Conservation (phyloP, 2,329 filamentous ascomycete genomes). For the Aspergillus ruber region DNA sequence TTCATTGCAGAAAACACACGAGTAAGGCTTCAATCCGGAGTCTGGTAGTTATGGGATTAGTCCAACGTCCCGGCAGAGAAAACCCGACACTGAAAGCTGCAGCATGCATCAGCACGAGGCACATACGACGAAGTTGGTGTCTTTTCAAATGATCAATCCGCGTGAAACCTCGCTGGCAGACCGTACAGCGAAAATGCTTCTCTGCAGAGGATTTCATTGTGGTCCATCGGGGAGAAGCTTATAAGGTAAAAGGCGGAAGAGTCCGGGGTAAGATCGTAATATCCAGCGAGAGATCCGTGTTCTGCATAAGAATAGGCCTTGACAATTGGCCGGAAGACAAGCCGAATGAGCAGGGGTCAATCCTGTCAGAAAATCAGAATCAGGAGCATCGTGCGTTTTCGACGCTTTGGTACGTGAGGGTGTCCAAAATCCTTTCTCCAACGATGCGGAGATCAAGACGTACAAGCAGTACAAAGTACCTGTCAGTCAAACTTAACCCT, state of each 20-base stretch:
- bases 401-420: too few species aligned
- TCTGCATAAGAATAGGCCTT: constrained; percentile 8
- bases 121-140: constrained; percentile 42
- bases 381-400: too few species aligned
- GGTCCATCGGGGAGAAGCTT: constrained; percentile 22
- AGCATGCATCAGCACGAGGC: constrained; percentile 2
- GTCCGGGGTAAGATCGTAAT: background rate
- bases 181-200: constrained; percentile 39
- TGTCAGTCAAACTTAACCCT: too few species aligned
- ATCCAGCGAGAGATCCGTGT: constrained; percentile 1
- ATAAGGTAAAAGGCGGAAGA: background rate
- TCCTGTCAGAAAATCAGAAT: too few species aligned
- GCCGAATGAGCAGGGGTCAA: too few species aligned
- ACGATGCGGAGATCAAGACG: too few species aligned
- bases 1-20: constrained; percentile 41
- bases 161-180: constrained; percentile 42
- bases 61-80: constrained; percentile 1
- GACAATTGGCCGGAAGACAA: too few species aligned
- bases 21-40: constrained; percentile 43
- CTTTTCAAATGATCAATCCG: constrained; percentile 45
- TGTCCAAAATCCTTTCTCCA: too few species aligned
- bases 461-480: too few species aligned
- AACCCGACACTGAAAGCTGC: constrained; percentile 1
- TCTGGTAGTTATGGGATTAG: constrained; percentile 25
- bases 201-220: constrained; percentile 30